A percentile compares a stretch with the other conserved stretches of the same genome.
Evolutionary conservation across 345 rosid genomes (phyloP).

Genomic region (Populus alba): DNA sequence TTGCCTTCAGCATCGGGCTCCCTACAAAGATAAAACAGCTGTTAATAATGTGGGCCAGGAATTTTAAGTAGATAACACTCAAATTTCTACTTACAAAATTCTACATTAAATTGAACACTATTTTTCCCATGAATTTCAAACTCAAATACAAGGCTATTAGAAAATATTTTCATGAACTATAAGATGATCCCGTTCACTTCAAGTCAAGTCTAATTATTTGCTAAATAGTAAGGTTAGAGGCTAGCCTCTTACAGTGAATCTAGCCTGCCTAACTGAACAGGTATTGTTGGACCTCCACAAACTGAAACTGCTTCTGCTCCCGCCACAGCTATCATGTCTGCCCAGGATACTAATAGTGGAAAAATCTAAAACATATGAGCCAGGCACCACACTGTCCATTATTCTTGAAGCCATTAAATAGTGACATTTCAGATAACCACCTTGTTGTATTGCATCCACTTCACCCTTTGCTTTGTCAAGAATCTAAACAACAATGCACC

Average conservation of each 20-base stretch:
- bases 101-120: background rate
- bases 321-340: slow-evolving; percentile 84
- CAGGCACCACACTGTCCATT: slow-evolving; percentile 6
- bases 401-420: slow-evolving; percentile 10
- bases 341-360: slow-evolving; percentile 78
- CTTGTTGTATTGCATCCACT: slow-evolving; percentile 60
- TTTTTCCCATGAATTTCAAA: background rate
- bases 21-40: slow-evolving; percentile 35
- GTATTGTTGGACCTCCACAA: slow-evolving; percentile 86
- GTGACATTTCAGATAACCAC: slow-evolving; percentile 33
- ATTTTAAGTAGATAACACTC: background rate
- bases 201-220: background rate
- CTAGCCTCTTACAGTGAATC: slow-evolving; percentile 60
- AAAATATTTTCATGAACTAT: background rate
- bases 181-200: background rate
- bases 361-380: slow-evolving; percentile 27
- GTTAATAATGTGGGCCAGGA: background rate
- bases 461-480: slow-evolving; percentile 76
- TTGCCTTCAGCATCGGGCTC: slow-evolving; percentile 79
- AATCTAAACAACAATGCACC: slow-evolving; percentile 52
- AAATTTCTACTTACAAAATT: background rate
- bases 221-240: background rate
- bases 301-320: slow-evolving; percentile 90
- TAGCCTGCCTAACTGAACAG: slow-evolving; percentile 65
- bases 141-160: background rate